A percentile compares a stretch with the other conserved stretches of the same genome.
Evolutionary conservation across 2,329 filamentous ascomycete genomes (phyloP).

Genomic region (Cryphonectria naterciae): DNA sequence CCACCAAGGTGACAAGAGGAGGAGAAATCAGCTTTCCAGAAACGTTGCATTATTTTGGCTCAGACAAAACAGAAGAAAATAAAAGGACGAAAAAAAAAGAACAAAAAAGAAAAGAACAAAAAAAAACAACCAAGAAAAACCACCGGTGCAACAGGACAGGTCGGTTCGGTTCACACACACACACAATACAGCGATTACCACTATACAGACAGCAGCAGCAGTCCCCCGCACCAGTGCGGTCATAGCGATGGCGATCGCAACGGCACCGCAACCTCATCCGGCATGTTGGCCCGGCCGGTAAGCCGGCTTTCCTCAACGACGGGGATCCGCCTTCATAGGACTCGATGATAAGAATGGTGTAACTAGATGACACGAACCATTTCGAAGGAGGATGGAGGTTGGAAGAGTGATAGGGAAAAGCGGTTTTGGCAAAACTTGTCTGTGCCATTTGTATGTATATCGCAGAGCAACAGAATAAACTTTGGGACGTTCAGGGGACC

Average conservation of each 20-base stretch:
- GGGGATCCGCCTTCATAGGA: background rate
- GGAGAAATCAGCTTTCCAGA: no score
- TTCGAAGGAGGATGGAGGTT: background rate
- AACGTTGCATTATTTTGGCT: background rate
- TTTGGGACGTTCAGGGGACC: background rate
- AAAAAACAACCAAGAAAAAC: fast-evolving
- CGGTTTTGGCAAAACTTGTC: background rate
- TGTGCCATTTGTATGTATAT: background rate
- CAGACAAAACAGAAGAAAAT: background rate
- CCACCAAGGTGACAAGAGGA: no score
- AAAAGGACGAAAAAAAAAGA: background rate
- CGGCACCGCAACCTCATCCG: slow-evolving; percentile 8
- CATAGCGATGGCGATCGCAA: background rate
- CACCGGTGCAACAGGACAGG: background rate
- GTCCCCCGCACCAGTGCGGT: background rate
- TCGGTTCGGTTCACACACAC: background rate
- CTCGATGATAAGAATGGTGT: background rate
- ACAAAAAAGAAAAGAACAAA: background rate
- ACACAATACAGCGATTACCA: background rate
- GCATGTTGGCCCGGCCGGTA: background rate
- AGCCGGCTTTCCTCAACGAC: background rate
- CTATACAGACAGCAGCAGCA: background rate
- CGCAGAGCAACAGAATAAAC: background rate
- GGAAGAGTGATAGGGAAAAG: background rate
- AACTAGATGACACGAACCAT: background rate